phyloP scores from a whole-genome alignment of 139 green algal genomes.

The Coccomyxa sp. region DNA sequence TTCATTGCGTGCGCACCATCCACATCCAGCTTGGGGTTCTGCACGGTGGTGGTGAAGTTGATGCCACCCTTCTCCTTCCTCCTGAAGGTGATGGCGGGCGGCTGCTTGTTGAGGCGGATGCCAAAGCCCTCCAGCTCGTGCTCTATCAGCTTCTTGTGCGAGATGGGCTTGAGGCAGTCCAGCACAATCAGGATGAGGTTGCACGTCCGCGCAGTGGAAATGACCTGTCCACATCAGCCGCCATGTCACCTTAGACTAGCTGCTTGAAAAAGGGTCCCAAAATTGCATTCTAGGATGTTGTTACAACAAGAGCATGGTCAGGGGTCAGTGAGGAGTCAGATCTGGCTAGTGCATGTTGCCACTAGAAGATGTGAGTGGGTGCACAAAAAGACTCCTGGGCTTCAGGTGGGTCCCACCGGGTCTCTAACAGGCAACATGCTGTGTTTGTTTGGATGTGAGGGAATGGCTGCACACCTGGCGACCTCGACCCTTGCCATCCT shows the following conservation, averaged over 20 bases:
- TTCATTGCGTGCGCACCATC: slow-evolving; percentile 43
- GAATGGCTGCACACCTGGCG: slow-evolving; percentile 50
- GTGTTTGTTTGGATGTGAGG: no score
- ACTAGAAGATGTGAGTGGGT: no score
- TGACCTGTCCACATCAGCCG: slow-evolving; percentile 67
- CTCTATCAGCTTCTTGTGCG: slow-evolving; percentile 93
- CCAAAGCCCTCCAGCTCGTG: slow-evolving; percentile 90
- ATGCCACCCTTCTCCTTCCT: slow-evolving; percentile 96
- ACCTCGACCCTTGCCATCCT: slow-evolving; percentile 90
- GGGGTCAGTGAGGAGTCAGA: background rate
- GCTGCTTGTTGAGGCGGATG: slow-evolving; percentile 95
- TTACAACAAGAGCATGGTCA: no score
- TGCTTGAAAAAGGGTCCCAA: background rate
- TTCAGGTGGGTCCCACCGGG: no score
- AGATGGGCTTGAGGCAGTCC: slow-evolving; percentile 97
- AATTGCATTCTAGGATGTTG: no score
- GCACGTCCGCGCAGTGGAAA: slow-evolving; percentile 93
- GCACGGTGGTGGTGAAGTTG: slow-evolving; percentile 49
- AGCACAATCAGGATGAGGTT: slow-evolving; percentile 98
- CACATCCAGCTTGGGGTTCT: slow-evolving; percentile 75
- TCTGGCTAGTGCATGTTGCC: no score
- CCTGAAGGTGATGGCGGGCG: slow-evolving; percentile 86
- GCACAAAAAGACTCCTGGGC: no score
- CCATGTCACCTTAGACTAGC: background rate
- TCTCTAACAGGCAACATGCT: no score